Evolutionary conservation across 768 basidiomycete genomes (phyloP).

Genomic region (Mrakia frigida): DNA sequence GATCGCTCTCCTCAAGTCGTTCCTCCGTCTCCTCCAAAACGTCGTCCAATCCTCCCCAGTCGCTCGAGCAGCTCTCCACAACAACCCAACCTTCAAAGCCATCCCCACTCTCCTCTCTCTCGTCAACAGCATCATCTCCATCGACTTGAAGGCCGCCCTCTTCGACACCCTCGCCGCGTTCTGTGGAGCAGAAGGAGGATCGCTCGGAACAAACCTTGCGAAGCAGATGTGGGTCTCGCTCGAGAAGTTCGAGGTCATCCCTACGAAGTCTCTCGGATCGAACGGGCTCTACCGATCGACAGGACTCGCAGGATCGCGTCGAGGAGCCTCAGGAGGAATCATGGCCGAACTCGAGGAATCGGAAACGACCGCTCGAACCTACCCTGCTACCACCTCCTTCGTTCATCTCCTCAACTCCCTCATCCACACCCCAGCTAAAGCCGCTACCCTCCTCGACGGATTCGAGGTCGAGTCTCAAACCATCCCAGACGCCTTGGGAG

Average conservation of each 20-base stretch:
- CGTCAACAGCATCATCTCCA: slow-evolving; percentile 70
- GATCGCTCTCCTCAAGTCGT: slow-evolving; percentile 69
- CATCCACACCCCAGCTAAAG: slow-evolving; percentile 71
- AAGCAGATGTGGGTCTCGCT: slow-evolving; percentile 75
- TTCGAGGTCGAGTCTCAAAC: slow-evolving; percentile 63
- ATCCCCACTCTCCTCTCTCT: slow-evolving; percentile 73
- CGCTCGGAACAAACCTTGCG: slow-evolving; percentile 67
- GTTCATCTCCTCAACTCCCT: slow-evolving; percentile 73
- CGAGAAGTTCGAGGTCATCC: slow-evolving; percentile 68
- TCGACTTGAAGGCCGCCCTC: slow-evolving; percentile 83
- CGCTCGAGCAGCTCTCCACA: slow-evolving; percentile 69
- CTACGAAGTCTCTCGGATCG: slow-evolving; percentile 39
- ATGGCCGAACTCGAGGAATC: slow-evolving; percentile 81
- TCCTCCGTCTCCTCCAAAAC: slow-evolving; percentile 69
- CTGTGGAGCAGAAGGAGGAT: slow-evolving; percentile 70
- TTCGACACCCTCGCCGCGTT: slow-evolving; percentile 77
- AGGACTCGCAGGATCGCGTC: slow-evolving; percentile 45
- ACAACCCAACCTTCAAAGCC: slow-evolving; percentile 72
- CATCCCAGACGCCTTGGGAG: slow-evolving; percentile 72
- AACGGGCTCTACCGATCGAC: slow-evolving; percentile 35
- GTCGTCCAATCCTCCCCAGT: slow-evolving; percentile 70
- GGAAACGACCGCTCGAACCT: slow-evolving; percentile 68
- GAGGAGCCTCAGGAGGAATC: slow-evolving; percentile 61
- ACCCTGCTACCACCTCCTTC: slow-evolving; percentile 86
- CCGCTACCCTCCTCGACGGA: slow-evolving; percentile 48